These are phyloP conservation scores for Rutidosis leptorrhynchoides DNA, from an alignment of 129 eudicot species.

Conservation along the genomic window DNA sequence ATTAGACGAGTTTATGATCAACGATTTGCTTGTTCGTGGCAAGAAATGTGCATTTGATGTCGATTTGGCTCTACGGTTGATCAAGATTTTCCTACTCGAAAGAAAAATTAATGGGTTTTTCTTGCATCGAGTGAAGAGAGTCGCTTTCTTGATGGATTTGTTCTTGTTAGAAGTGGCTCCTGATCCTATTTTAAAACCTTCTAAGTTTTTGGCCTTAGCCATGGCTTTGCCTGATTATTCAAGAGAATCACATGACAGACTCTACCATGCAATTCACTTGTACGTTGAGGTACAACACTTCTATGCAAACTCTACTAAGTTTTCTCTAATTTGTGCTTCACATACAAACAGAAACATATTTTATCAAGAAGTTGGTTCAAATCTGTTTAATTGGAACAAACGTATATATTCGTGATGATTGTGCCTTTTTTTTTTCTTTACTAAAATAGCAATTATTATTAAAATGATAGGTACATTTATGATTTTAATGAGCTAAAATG, in stretches of 20 bases:
- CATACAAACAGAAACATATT: no score
- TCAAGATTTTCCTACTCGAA: slow-evolving; percentile 33
- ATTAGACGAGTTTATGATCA: slow-evolving; percentile 49
- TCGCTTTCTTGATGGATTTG: slow-evolving; percentile 49
- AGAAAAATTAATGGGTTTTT: slow-evolving; percentile 14
- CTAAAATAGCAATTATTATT: no score
- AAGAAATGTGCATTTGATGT: slow-evolving; percentile 43
- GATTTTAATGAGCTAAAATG: no score
- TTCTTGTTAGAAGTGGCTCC: slow-evolving; percentile 57
- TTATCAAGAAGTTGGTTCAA: no score
- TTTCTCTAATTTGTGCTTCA: background rate
- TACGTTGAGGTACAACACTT: slow-evolving; percentile 50
- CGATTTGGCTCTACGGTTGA: slow-evolving; percentile 42
- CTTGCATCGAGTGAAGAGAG: slow-evolving; percentile 34
- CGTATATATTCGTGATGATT: no score
- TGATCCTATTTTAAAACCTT: slow-evolving; percentile 46
- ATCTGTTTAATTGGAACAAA: no score
- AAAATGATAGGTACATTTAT: no score
- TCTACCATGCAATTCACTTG: slow-evolving; percentile 42
- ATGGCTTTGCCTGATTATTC: slow-evolving; percentile 46
- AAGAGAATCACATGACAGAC: slow-evolving; percentile 51
- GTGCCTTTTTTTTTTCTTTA: no score
- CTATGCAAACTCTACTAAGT: background rate
- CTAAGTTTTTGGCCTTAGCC: slow-evolving; percentile 42
- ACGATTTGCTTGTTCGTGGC: slow-evolving; percentile 50